Base-by-base conservation (phyloP, 768 basidiomycete species). In the Boletales sp. region DNA sequence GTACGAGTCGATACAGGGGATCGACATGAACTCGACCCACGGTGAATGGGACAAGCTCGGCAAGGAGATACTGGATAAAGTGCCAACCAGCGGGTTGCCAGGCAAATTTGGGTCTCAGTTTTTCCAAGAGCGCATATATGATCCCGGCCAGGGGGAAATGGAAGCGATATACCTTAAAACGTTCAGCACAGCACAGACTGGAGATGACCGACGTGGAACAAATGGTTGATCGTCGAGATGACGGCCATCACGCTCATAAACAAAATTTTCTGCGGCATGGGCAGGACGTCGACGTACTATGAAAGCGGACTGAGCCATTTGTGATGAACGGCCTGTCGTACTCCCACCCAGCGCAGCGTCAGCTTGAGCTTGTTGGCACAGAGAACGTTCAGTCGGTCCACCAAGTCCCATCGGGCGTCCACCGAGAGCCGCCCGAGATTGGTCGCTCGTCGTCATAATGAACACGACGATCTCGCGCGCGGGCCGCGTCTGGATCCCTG, bases 41-140 rank as follows among this genome's bases (percentile, higher is more conserved):
- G 30, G 54, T 51, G 5, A 56, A 33, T 30, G 46, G 54, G 3
- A 25, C 11, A 18, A 57, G 43, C 14, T 51, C 46, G 19, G 35
- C 17, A 7, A 61, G 49, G 49, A 61, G 51, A 28, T 18, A 17
- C 34, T 49, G 51, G 21, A 55, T 11, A 32, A 65, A 60, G 13
- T 21, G n/a, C 53, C 44, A 53, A 14, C 52, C 55, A 28, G 44
- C 18, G 39, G 18, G 40, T 41, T 54, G 42, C 37, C 45, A 18
- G 12, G 46, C 49, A 36, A 65, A 55, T 14, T n/a, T 36, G 3
- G 56, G 56, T 12, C 61, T 63, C 7, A 65, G 51, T 34, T 46
- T 15, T 36, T 51, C 37, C 41, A 60, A 36, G 10, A 63, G n/a
- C 10, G 49, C 44, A 19, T 56, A 57, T 41, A 54, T 41, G 11